phyloP scores from a whole-genome alignment of 192 early-diverging fungal species.

The Rhizoclosmatium globosum region DNA sequence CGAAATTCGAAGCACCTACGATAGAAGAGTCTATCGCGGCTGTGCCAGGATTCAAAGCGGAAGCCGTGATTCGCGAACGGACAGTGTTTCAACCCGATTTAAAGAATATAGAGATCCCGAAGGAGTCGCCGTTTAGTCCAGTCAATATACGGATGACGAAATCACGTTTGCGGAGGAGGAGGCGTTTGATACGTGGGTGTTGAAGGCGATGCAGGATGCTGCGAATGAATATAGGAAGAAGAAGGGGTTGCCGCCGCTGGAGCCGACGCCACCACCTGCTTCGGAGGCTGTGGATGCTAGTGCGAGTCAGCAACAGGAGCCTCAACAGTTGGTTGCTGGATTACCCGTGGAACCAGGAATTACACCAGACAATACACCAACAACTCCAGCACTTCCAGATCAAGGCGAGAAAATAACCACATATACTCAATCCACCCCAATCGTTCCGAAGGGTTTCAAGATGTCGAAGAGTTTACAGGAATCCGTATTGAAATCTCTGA shows the following conservation, averaged over 20 bases:
- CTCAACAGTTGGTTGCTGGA: not conserved
- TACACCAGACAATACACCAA: not conserved
- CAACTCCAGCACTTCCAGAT: not conserved
- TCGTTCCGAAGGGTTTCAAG: not conserved
- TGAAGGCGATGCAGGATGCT: slow-evolving; percentile 33
- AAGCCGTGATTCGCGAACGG: slow-evolving; percentile 15
- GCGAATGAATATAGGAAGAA: slow-evolving; percentile 17
- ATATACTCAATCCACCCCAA: slow-evolving; percentile 4
- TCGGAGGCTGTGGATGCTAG: not conserved
- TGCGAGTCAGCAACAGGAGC: not conserved
- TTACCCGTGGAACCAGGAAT: not conserved
- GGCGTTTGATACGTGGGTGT: slow-evolving; percentile 24
- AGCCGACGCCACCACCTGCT: not conserved
- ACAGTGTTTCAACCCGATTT: slow-evolving; percentile 25
- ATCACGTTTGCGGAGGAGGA: slow-evolving; percentile 3
- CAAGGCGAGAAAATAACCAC: not conserved
- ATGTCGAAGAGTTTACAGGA: slow-evolving; percentile 14
- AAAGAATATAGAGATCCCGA: slow-evolving; percentile 24
- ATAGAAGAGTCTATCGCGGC: slow-evolving; percentile 11
- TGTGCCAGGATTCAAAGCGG: slow-evolving; percentile 26
- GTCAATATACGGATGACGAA: not conserved
- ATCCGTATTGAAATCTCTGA: slow-evolving; percentile 32
- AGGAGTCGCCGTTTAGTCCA: slow-evolving; percentile 14
- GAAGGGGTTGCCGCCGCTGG: not conserved
- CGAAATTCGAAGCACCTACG: not conserved